Conservation (phyloP, 768 basidiomycete species). For the Tephrocybe rancida region DNA sequence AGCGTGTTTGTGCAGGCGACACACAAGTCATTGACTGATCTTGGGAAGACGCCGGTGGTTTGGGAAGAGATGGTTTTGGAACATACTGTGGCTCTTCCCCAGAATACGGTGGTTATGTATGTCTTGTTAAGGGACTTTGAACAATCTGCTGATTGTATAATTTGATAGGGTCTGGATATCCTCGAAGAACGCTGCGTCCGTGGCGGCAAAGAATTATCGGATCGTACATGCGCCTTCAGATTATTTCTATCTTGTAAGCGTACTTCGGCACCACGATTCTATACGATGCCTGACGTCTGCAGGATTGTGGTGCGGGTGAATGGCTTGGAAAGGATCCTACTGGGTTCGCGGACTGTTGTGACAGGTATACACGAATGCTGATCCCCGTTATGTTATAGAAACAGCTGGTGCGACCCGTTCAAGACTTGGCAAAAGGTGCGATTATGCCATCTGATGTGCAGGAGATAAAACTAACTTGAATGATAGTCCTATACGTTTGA, state of each 20-base stretch:
- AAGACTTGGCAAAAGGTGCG: slow-evolving; percentile 73
- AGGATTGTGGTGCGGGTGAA: slow-evolving; percentile 74
- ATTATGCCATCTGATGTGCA: background rate
- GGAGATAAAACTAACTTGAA: background rate
- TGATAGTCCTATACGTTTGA: slow-evolving; percentile 68
- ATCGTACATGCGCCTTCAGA: slow-evolving; percentile 75
- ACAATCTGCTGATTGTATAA: background rate
- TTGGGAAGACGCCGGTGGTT: slow-evolving; percentile 76
- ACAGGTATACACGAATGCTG: background rate
- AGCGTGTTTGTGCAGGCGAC: slow-evolving; percentile 57
- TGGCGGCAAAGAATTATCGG: slow-evolving; percentile 58
- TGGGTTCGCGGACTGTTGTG: slow-evolving; percentile 30
- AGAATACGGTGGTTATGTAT: slow-evolving; percentile 59
- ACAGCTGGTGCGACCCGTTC: slow-evolving; percentile 79
- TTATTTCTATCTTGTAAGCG: slow-evolving; percentile 71
- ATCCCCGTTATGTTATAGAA: slow-evolving; percentile 28
- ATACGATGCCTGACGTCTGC: background rate
- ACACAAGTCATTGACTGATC: slow-evolving; percentile 51
- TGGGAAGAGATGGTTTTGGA: slow-evolving; percentile 81
- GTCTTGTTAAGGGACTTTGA: slow-evolving; percentile 21
- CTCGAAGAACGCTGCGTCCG: slow-evolving; percentile 55
- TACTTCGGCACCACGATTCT: background rate
- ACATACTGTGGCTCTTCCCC: slow-evolving; percentile 44
- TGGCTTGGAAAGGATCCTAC: slow-evolving; percentile 58
- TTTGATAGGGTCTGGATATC: slow-evolving; percentile 69